Percentiles rank a stretch among this genome's conserved stretches.
Evolutionary conservation across 2,329 filamentous ascomycete genomes (phyloP).

Genomic region (Lachnellula arida): DNA sequence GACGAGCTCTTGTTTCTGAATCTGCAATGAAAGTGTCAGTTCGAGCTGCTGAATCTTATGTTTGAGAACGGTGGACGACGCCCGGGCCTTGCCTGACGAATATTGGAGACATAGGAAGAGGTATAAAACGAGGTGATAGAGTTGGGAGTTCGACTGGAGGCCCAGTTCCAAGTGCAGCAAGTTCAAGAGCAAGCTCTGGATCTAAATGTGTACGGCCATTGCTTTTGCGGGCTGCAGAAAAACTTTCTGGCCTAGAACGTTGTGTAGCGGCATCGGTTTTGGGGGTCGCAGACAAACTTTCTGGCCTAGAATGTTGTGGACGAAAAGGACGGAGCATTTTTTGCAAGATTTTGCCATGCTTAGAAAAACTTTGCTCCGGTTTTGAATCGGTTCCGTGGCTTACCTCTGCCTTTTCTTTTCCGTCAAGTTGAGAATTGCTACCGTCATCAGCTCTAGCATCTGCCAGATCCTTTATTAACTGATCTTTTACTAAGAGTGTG

Average conservation of each 20-base stretch:
- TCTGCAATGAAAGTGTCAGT: slow-evolving; percentile 27
- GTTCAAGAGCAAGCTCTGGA: slow-evolving; percentile 4
- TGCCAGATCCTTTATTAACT: slow-evolving; percentile 49
- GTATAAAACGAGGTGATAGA: not conserved
- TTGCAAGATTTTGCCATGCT: not conserved
- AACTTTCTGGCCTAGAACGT: too few relatives aligned
- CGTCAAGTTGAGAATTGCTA: not conserved
- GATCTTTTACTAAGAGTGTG: slow-evolving; percentile 56
- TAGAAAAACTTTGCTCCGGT: not conserved
- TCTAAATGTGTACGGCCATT: not conserved
- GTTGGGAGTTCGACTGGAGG: not conserved
- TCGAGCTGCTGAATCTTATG: not conserved
- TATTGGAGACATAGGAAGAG: slow-evolving; percentile 3
- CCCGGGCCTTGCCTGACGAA: not conserved
- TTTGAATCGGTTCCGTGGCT: slow-evolving; percentile 28
- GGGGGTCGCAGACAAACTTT: not conserved
- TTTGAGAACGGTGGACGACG: not conserved
- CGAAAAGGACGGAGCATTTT: not conserved
- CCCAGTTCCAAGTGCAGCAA: slow-evolving; percentile 6
- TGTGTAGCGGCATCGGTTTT: too few relatives aligned
- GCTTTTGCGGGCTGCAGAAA: not conserved
- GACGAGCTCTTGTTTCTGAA: slow-evolving; percentile 23
- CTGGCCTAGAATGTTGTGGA: not conserved
- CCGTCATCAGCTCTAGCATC: slow-evolving; percentile 21
- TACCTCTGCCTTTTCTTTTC: slow-evolving; percentile 46